Percentiles rank a stretch among this genome's conserved stretches.
phyloP scores from a whole-genome alignment of 139 green algal genomes.

The Bryopsis sp. region DNA sequence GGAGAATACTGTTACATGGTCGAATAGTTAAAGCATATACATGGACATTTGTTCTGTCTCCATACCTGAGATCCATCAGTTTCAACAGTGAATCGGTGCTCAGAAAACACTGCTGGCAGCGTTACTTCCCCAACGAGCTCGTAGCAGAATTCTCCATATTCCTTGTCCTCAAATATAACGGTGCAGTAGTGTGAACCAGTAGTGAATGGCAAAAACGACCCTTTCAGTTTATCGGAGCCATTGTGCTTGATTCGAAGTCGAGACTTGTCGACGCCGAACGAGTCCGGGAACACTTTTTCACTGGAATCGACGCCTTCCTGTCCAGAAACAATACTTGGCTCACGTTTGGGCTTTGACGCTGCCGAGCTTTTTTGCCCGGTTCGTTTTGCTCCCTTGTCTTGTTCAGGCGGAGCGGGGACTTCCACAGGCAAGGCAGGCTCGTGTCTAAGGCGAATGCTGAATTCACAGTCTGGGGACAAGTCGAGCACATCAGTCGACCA shows the following conservation, averaged over 20 bases:
- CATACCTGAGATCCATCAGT: constrained; percentile 9
- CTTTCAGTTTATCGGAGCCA: constrained; percentile 38
- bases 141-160: constrained; percentile 52
- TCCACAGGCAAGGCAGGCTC: no score
- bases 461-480: no score
- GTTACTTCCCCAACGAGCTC: constrained; percentile 48
- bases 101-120: constrained; percentile 32
- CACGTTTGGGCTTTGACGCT: no score
- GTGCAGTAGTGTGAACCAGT: constrained; percentile 42
- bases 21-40: no score
- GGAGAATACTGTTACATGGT: no score
- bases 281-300: constrained; percentile 44
- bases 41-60: constrained; percentile 15
- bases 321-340: no score
- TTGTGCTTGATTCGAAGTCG: constrained; percentile 44
- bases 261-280: constrained; percentile 48
- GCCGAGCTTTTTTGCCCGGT: no score
- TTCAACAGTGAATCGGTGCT: constrained; percentile 22
- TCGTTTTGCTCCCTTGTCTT: no score
- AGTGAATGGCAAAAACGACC: constrained; percentile 63
- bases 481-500: no score
- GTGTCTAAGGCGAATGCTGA: no score
- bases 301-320: no score
- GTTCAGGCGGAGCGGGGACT: no score
- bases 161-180: constrained; percentile 38